Percentiles rank a stretch among this genome's conserved stretches.
Evolutionary conservation across 768 basidiomycete species (phyloP).

Genomic region (Lentinula aciculospora): DNA sequence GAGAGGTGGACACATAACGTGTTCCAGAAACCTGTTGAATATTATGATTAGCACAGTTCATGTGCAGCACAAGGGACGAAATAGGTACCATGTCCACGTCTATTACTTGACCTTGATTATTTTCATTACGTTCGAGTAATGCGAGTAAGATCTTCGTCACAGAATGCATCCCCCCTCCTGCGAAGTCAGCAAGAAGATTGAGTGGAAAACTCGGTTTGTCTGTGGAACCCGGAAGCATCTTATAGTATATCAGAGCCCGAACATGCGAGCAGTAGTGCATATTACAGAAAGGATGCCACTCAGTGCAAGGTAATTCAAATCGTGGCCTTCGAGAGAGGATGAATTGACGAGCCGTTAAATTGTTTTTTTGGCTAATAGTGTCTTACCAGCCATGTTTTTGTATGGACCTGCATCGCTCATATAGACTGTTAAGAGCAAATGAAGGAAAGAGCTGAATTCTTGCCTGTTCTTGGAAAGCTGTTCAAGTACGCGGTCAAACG

Average conservation of each 20-base stretch:
- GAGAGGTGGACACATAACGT: constrained; percentile 71
- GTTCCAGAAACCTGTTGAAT: constrained; percentile 66
- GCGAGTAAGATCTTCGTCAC: constrained; percentile 72
- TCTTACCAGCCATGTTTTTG: constrained; percentile 70
- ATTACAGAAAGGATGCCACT: constrained; percentile 67
- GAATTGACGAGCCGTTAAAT: background rate
- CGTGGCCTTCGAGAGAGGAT: constrained; percentile 49
- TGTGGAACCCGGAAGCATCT: constrained; percentile 64
- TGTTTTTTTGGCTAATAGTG: no score
- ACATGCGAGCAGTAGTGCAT: background rate
- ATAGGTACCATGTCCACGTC: constrained; percentile 65
- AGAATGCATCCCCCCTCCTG: constrained; percentile 58
- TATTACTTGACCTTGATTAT: constrained; percentile 69
- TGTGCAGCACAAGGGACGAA: background rate
- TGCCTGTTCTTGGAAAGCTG: constrained; percentile 63
- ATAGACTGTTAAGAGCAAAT: constrained; percentile 11
- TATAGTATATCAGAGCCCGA: background rate
- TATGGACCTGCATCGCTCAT: constrained; percentile 46
- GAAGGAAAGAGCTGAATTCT: background rate
- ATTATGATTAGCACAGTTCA: background rate
- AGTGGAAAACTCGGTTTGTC: constrained; percentile 68
- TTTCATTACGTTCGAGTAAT: constrained; percentile 58
- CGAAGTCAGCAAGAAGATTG: constrained; percentile 80
- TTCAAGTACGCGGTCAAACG: background rate
- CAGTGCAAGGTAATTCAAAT: constrained; percentile 79